Evolutionary conservation across 352 stramenopile genomes (phyloP), one percentile per base, ranked within the genome.

Genomic region (Nothophytophthora sp.): DNA sequence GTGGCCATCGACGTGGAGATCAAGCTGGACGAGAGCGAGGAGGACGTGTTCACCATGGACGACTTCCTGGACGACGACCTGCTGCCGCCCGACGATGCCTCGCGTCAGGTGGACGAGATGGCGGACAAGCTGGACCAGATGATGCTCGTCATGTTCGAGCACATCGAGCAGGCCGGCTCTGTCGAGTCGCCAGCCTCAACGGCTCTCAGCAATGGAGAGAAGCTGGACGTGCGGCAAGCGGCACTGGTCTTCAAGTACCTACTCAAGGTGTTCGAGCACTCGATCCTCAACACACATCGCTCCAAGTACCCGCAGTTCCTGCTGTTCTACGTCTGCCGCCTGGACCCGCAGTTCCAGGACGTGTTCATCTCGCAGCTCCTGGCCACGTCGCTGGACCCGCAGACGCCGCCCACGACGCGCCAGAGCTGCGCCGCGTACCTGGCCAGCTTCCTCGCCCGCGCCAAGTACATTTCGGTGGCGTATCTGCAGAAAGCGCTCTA

Each of bases 341-440:
- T 82, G 39, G 75, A 90, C 28, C 67, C 76, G 18, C 79, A 92
- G 39, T 90, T 91, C 51, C 80, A 93, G 39, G 82, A 95, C 42
- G 61, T 91, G 12, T 88, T 93, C 54, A 86, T 94, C 24, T 92
- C 83, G 20, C 81, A 92, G 50, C 63, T 96, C 18, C 66, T 94
- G 11, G 66, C 80, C 1, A 75, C 78, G 22, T 90, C 77, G 40
- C 70, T 90, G 28, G 85, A 95, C 32, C 62, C 82, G 10, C 90
- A 96, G 40, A 86, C 63, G 51, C 88, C 95, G 7, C 82, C 90
- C 11, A 83, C 94, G 29, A 96, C 91, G 25, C 82, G 90, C 18
- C 96, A 98, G 68, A 98, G 86, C 54, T 95, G 90, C 50, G 89
- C 90, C 13, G 97, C 92, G 23, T 99, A 99, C 64, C 70, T 99